Evolutionary conservation across 257 asterid species (phyloP), one percentile per base, ranked within the genome.

Genomic region (Plantago major): DNA sequence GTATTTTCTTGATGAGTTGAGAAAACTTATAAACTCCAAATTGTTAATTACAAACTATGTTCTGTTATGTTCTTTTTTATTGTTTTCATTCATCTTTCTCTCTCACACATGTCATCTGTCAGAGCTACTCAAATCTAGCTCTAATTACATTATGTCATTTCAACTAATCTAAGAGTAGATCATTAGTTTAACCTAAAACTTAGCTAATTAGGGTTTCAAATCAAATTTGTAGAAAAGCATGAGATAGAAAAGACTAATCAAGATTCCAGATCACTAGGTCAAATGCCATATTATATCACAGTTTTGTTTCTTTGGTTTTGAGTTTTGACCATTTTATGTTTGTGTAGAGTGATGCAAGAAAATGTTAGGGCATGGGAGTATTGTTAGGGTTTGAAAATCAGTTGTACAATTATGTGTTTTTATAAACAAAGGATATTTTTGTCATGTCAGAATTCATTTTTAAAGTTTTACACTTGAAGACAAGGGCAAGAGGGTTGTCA

Each of bases 371-470:
- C 78, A 73, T 62, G 78, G 67, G 26, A 64, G 65, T 55, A 64
- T 58, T 69, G 55, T 66, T 81, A 78, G 87, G 87, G 87, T 66
- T 81, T 71, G 70, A 56, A 65, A 67, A 17, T 52, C 43, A n/a
- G 56, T 26, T 68, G 65, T 68, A 49, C 26, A 50, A 30, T 53
- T 60, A 53, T 42, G 49, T 73, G 28, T 61, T 65, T 10, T 55
- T 28, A 74, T 67, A 61, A 54, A 64, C 75, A 7, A 48, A 66
- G 50, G 89, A 76, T 80, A 84, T 87, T 87, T 80, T 77, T 70
- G 88, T 78, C 82, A 73, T 68, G 47, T 83, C 91, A 71, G 79
- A 78, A 73, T 63, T 68, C 75, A 77, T 72, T 55, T 71, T 69
- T 73, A 78, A 67, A 75, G 74, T 63, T 49, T 62, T 53, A 38